Evolutionary conservation across 2,329 filamentous ascomycete genomes (phyloP), one percentile per base, ranked within the genome.

Genomic region (Sclerotinia sclerotiorum): DNA sequence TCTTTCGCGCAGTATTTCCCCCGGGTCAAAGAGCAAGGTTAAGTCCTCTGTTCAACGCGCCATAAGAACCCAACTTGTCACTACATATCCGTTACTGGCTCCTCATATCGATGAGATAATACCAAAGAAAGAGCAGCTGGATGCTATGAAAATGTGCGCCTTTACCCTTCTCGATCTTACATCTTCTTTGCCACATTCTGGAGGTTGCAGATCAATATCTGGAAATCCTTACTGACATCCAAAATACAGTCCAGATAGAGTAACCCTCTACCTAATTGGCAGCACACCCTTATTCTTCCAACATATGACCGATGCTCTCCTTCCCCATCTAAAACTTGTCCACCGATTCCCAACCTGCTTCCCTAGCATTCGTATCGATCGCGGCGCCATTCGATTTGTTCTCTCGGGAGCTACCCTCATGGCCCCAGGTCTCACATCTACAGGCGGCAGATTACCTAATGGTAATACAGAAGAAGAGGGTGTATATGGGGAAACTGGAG

Each of bases 331-430:
- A 17, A 87, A 87, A 60, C 88, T 98, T 75, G 88, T 99, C 49
- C 95, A 99, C 84, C 87, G 90, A 74, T 98, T 94, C 82, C 95
- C 95, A 13, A 83, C 88, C 73, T 90, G 88, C 69, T 94, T 99
- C 79, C 89, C 91, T 24, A 90, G 87, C 65, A 84, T 99, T 69
- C 90, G 94, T 69, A 97, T 98, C 79, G 95, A 99, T 80, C 88
- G 95, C 62, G 95, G 95, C 71, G 95, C 95, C 6, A 98, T 99
- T 77, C 92, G 95, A 70, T 99, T 99, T 81, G 94, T 99, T 35
- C 87, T 99, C 1, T 92, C 89, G 0, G 95, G 95, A 56, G 95
- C 95, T 0, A 93, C 94, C 19, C 88, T 99, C 71, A 99, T 99
- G 95, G 94, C 93, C 1, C 95, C 95, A 0, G 95, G 95, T 0